phyloP scores from a whole-genome alignment of 208 protist genomes.

The Leishmania tropica region DNA sequence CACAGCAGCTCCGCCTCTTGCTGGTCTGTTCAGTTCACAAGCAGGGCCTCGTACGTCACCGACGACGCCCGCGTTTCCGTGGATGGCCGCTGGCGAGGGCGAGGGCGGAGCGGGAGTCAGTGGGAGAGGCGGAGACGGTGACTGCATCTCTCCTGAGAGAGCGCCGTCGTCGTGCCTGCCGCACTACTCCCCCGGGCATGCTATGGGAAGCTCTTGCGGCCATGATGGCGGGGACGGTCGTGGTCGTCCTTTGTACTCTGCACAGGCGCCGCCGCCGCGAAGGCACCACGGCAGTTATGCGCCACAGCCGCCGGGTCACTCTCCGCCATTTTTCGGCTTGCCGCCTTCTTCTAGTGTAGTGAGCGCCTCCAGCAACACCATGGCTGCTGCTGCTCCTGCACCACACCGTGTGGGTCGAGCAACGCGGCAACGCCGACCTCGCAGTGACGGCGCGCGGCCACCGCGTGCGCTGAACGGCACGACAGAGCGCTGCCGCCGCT shows the following conservation, averaged over 20 bases:
- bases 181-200: neutral
- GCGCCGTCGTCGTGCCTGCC: neutral
- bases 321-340: neutral
- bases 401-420: neutral
- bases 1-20: neutral
- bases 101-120: neutral
- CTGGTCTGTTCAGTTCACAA: neutral
- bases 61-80: neutral
- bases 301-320: neutral
- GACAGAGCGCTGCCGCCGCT: conserved; percentile 43
- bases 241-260: neutral
- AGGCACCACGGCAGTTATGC: neutral
- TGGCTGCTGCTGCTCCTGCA: neutral
- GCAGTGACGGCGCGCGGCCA: neutral
- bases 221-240: neutral
- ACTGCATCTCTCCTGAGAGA: neutral
- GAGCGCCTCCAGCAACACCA: neutral
- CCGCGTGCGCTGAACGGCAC: conserved; percentile 25
- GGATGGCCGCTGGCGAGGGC: neutral
- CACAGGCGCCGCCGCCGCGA: neutral
- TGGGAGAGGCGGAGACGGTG: neutral
- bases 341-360: neutral
- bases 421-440: neutral
- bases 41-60: neutral
- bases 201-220: neutral